Conservation (phyloP, 2,329 filamentous ascomycete genomes). For the Incumbomyces lentus region DNA sequence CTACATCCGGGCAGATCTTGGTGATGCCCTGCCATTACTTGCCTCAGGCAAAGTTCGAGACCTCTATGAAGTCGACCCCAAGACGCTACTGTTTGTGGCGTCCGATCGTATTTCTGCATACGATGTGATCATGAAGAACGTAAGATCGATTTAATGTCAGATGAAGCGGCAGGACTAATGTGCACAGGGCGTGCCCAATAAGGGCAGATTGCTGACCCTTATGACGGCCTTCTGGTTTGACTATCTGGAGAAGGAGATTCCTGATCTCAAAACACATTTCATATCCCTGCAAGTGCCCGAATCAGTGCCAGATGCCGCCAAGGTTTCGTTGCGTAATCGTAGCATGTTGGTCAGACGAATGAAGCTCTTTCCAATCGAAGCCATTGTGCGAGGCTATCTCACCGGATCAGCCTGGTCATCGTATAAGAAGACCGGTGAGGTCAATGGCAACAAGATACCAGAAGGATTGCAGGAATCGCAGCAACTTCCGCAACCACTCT, state of each 20-base stretch:
- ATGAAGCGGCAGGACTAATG: slow-evolving; percentile 4
- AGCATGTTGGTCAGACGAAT: slow-evolving; percentile 69
- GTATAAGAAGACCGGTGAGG: slow-evolving; percentile 61
- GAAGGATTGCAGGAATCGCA: slow-evolving; percentile 60
- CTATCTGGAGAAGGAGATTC: slow-evolving; percentile 46
- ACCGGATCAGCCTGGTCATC: slow-evolving; percentile 77
- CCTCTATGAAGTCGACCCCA: slow-evolving; percentile 60
- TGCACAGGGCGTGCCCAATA: slow-evolving; percentile 54
- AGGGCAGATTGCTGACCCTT: slow-evolving; percentile 57
- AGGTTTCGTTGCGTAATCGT: slow-evolving; percentile 38
- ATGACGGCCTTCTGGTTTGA: slow-evolving; percentile 61
- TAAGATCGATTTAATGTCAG: slow-evolving; percentile 27
- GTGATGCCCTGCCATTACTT: slow-evolving; percentile 38
- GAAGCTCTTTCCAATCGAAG: slow-evolving; percentile 67
- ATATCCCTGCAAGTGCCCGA: slow-evolving; percentile 47
- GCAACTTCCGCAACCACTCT: slow-evolving; percentile 59
- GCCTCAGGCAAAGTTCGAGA: slow-evolving; percentile 69
- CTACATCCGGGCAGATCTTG: slow-evolving; percentile 29
- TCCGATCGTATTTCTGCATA: slow-evolving; percentile 91
- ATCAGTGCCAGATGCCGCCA: slow-evolving; percentile 28
- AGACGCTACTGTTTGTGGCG: slow-evolving; percentile 69
- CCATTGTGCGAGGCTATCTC: slow-evolving; percentile 82
- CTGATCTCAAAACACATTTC: slow-evolving; percentile 53
- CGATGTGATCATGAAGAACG: slow-evolving; percentile 80
- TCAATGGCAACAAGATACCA: slow-evolving; percentile 65